Conservation (phyloP, 306 rosid species). For the Urtica urens region DNA sequence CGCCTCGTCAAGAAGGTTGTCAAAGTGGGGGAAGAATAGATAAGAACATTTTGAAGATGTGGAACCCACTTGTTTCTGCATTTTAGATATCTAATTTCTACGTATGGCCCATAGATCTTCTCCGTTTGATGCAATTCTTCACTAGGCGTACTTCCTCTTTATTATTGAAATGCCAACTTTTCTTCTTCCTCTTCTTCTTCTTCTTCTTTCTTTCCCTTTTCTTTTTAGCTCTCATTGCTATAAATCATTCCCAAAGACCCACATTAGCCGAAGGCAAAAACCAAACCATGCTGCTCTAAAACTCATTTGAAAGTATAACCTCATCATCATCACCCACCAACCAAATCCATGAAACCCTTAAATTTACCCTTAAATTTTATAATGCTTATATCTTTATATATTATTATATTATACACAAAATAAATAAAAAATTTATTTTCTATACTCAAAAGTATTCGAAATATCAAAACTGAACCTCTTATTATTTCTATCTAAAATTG, state of each 20-base stretch:
- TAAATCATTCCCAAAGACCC: conserved; percentile 57
- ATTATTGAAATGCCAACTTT: conserved; percentile 33
- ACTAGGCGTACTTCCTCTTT: conserved; percentile 33
- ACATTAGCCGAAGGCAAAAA: conserved; percentile 36
- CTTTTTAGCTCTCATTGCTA: too few relatives aligned
- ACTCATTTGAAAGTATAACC: conserved; percentile 35
- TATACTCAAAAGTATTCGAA: too few relatives aligned
- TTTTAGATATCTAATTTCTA: conserved; percentile 41
- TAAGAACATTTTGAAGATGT: conserved; percentile 18
- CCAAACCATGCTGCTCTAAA: conserved; percentile 23
- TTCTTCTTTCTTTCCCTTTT: too few relatives aligned
- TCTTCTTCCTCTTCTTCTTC: conserved; percentile 25
- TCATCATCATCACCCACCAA: conserved; percentile 24
- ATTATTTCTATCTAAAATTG: too few relatives aligned
- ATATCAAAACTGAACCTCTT: too few relatives aligned
- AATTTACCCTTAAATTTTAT: too few relatives aligned
- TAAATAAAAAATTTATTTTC: too few relatives aligned
- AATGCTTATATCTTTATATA: too few relatives aligned
- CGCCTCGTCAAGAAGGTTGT: conserved; percentile 30
- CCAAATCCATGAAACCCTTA: conserved; percentile 16
- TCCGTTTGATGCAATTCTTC: conserved; percentile 29
- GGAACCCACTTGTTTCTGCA: conserved; percentile 35
- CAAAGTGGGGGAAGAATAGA: conserved; percentile 23
- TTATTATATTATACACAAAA: too few relatives aligned
- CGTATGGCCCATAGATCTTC: conserved; percentile 27